phyloP scores from a whole-genome alignment of 257 asterid species.

The Solanum phureja region DNA sequence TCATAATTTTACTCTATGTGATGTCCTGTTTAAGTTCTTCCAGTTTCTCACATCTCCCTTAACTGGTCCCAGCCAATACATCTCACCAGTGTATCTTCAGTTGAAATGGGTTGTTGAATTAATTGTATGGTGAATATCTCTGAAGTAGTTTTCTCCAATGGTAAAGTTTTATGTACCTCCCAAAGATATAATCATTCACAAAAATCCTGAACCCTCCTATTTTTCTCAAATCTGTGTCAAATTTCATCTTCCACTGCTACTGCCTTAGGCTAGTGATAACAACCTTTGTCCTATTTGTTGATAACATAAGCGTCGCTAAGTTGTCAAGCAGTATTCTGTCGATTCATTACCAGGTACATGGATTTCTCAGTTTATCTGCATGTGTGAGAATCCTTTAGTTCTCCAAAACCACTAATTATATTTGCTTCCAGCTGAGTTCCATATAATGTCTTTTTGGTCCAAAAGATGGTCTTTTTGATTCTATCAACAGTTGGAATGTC shows the following conservation, averaged over 20 bases:
- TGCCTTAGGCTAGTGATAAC: not conserved
- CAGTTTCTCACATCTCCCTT: not conserved
- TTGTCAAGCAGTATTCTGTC: not conserved
- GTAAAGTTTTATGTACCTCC: not conserved
- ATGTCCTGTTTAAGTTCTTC: not conserved
- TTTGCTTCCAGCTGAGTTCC: not conserved
- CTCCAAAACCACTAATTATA: not conserved
- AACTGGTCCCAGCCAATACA: not conserved
- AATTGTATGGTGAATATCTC: not conserved
- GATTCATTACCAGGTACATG: not conserved
- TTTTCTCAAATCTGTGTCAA: not conserved
- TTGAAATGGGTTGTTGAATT: not conserved
- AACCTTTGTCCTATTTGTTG: not conserved
- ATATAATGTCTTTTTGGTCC: constrained; percentile 2
- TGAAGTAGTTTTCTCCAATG: not conserved
- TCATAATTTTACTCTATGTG: not conserved
- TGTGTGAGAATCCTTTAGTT: not conserved
- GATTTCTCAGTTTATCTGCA: not conserved
- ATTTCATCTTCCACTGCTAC: not conserved
- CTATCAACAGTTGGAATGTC: constrained; percentile 94
- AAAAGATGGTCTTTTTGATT: constrained; percentile 44
- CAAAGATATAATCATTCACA: not conserved
- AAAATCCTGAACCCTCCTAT: not conserved
- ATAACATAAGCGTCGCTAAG: not conserved
- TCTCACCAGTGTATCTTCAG: not conserved